phyloP scores from a whole-genome alignment of 169 alveolate species.

The Nephromyces sp. region DNA sequence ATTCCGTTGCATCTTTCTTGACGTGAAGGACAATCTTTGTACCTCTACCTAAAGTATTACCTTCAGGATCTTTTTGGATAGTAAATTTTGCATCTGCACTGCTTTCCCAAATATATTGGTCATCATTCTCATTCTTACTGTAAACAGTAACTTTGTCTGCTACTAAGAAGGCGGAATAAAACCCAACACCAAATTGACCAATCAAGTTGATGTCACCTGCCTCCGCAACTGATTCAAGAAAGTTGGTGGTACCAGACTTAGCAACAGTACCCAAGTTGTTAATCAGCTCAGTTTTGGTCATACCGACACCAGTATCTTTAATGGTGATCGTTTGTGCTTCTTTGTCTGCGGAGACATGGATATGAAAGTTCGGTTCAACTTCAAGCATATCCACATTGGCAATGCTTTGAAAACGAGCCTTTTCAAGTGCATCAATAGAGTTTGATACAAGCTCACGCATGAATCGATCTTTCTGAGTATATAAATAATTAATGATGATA shows the following conservation, averaged over 20 bases:
- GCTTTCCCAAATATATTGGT: slow-evolving; percentile 95
- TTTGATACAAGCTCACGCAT: slow-evolving; percentile 92
- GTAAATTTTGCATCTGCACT: slow-evolving; percentile 90
- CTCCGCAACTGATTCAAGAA: slow-evolving; percentile 42
- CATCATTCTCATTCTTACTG: slow-evolving; percentile 77
- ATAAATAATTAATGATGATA: slow-evolving; percentile 94
- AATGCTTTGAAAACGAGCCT: neutral
- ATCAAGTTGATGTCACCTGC: slow-evolving; percentile 86
- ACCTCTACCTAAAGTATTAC: slow-evolving; percentile 93
- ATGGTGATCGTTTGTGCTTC: slow-evolving; percentile 86
- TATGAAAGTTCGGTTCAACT: neutral
- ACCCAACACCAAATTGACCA: slow-evolving; percentile 99
- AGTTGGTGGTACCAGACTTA: slow-evolving; percentile 80
- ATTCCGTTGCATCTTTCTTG: slow-evolving; percentile 97
- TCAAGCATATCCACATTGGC: neutral
- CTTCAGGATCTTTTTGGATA: slow-evolving; percentile 90
- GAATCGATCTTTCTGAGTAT: slow-evolving; percentile 96
- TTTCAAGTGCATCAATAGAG: slow-evolving; percentile 96
- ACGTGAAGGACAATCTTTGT: slow-evolving; percentile 90
- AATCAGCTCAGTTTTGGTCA: slow-evolving; percentile 96
- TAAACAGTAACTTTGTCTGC: slow-evolving; percentile 95
- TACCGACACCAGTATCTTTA: slow-evolving; percentile 97
- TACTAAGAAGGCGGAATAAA: slow-evolving; percentile 96
- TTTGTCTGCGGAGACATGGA: slow-evolving; percentile 51
- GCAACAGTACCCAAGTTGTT: slow-evolving; percentile 99